phyloP scores from a whole-genome alignment of 352 stramenopile species.

The Discostella stelligera region DNA sequence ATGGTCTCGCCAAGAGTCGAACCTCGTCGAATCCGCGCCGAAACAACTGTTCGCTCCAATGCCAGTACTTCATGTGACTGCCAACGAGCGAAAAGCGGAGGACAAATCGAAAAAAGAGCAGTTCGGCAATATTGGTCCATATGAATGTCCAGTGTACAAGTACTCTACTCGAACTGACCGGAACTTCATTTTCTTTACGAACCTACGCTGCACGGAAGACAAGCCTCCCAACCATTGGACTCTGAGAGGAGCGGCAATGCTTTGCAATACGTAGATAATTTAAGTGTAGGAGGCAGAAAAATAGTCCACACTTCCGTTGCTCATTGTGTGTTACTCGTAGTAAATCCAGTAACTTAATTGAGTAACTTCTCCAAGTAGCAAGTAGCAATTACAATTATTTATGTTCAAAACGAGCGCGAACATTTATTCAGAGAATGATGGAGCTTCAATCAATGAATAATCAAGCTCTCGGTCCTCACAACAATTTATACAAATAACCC shows the following conservation, averaged over 20 bases:
- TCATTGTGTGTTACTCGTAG: too few relatives aligned
- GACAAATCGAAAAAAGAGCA: conserved; percentile 90
- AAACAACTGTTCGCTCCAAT: conserved; percentile 96
- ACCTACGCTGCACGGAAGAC: conserved; percentile 81
- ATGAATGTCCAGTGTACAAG: conserved; percentile 96
- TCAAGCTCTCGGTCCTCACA: too few relatives aligned
- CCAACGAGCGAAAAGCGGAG: conserved; percentile 91
- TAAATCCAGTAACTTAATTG: neutral
- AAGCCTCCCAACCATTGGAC: conserved; percentile 91
- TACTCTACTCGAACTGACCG: conserved; percentile 92
- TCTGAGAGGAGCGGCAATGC: conserved; percentile 83
- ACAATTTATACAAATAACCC: neutral
- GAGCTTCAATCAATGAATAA: too few relatives aligned
- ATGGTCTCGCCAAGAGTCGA: conserved; percentile 91
- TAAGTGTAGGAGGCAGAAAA: neutral
- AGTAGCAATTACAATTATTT: neutral
- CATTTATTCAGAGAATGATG: too few relatives aligned
- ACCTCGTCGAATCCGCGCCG: conserved; percentile 93
- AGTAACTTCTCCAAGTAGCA: neutral
- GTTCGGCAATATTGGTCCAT: conserved; percentile 89
- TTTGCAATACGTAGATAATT: conserved; percentile 29
- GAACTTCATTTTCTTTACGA: conserved; percentile 97
- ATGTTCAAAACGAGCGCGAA: neutral
- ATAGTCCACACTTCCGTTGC: too few relatives aligned
- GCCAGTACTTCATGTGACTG: conserved; percentile 94